Evolutionary conservation across 345 rosid genomes (phyloP).

Genomic region (Physaria fendleri): DNA sequence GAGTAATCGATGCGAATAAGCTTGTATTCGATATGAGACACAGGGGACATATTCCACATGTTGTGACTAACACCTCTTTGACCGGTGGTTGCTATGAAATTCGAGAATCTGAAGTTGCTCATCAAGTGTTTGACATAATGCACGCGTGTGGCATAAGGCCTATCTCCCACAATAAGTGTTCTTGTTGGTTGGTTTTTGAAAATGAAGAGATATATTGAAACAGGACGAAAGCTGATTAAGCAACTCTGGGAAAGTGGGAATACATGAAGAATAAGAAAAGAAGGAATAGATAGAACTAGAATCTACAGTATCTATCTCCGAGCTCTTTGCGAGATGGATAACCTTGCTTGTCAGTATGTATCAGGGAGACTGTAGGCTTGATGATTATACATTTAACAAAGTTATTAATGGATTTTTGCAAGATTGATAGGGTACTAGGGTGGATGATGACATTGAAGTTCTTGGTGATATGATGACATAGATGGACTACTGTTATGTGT

Average conservation of each 20-base stretch:
- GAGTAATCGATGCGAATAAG: conserved; percentile 47
- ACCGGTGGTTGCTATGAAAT: conserved; percentile 45
- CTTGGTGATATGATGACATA: conserved; percentile 68
- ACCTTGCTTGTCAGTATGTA: conserved; percentile 72
- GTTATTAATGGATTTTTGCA: conserved; percentile 76
- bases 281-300: conserved; percentile 49
- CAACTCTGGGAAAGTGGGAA: conserved; percentile 71
- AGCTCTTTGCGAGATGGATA: conserved; percentile 54
- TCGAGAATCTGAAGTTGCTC: conserved; percentile 40
- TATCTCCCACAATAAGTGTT: conserved; percentile 55
- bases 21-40: conserved; percentile 52
- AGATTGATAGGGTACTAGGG: conserved; percentile 54
- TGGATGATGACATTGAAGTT: conserved; percentile 67
- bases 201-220: conserved; percentile 35
- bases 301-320: conserved; percentile 65
- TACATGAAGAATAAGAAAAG: conserved; percentile 46
- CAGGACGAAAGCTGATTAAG: conserved; percentile 37
- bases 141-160: conserved; percentile 32
- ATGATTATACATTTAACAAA: conserved; percentile 72
- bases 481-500: conserved; percentile 49
- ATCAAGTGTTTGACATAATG: conserved; percentile 74
- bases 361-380: conserved; percentile 59
- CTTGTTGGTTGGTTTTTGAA: conserved; percentile 56
- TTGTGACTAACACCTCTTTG: conserved; percentile 70
- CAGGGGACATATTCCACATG: conserved; percentile 54